These are phyloP conservation scores for Aspergillus quadricinctus DNA, from an alignment of 2,329 filamentous ascomycete genomes.

Conservation along the genomic window DNA sequence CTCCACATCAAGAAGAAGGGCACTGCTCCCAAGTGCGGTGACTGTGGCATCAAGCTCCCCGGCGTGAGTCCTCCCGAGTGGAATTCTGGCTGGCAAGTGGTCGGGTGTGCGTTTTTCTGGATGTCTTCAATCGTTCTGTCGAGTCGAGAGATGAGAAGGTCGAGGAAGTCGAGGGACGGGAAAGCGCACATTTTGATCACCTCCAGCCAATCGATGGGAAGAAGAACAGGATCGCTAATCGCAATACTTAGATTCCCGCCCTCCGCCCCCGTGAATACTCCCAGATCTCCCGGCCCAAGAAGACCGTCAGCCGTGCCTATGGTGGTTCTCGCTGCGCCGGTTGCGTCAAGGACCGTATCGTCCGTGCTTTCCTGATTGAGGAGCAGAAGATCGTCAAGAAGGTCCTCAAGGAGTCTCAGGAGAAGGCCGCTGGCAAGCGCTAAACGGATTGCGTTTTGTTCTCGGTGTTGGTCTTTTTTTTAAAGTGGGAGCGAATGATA, in stretches of 20 bases:
- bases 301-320: conserved; percentile 98
- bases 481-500: conserved; percentile 32
- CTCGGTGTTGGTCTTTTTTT: conserved; percentile 32
- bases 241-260: conserved; percentile 67
- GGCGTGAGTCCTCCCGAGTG: conserved; percentile 69
- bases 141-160: conserved; percentile 1
- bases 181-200: conserved; percentile 7
- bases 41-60: conserved; percentile 95
- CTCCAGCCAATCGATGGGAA: neutral
- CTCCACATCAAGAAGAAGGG: conserved; percentile 99
- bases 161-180: neutral
- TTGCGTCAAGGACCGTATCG: conserved; percentile 97
- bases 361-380: conserved; percentile 98
- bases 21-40: conserved; percentile 97
- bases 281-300: conserved; percentile 95
- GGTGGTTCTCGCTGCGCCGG: conserved; percentile 97
- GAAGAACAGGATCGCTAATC: conserved; percentile 10
- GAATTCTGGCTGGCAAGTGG: conserved; percentile 11
- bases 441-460: conserved; percentile 34
- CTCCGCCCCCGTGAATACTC: conserved; percentile 98
- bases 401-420: conserved; percentile 96
- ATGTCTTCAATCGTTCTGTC: neutral
- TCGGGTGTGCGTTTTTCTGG: conserved; percentile 1
- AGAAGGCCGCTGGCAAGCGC: conserved; percentile 52
- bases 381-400: conserved; percentile 99